These are phyloP conservation scores for Exophiala spinifera DNA, from an alignment of 2,329 filamentous ascomycete genomes.

Conservation along the genomic window DNA sequence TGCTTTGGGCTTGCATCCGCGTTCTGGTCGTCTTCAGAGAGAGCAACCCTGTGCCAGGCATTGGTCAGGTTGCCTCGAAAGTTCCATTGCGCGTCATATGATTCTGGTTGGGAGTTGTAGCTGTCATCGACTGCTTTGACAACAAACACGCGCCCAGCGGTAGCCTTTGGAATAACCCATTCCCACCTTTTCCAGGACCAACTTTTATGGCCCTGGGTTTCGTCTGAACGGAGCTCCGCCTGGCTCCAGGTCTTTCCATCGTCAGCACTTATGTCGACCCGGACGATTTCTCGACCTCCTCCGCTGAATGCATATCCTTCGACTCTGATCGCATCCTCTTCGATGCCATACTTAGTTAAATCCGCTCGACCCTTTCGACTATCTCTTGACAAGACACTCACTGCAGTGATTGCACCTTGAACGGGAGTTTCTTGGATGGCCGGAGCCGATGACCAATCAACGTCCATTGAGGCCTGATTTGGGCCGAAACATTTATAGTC, in stretches of 20 bases:
- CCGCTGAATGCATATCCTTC: slow-evolving; percentile 67
- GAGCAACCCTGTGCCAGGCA: slow-evolving; percentile 61
- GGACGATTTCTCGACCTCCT: slow-evolving; percentile 62
- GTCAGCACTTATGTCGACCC: slow-evolving; percentile 66
- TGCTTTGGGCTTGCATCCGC: no score
- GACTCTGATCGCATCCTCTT: slow-evolving; percentile 35
- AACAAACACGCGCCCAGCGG: slow-evolving; percentile 53
- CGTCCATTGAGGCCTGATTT: slow-evolving; percentile 52
- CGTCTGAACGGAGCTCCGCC: slow-evolving; percentile 57
- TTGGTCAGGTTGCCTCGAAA: slow-evolving; percentile 63
- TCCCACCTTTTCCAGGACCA: slow-evolving; percentile 67
- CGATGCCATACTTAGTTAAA: slow-evolving; percentile 22
- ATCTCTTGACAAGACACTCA: slow-evolving; percentile 16
- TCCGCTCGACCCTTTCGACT: slow-evolving; percentile 2
- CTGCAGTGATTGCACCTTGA: slow-evolving; percentile 61
- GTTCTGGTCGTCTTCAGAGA: not conserved
- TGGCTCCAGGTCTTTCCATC: slow-evolving; percentile 63
- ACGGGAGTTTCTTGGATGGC: slow-evolving; percentile 68
- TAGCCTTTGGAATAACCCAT: slow-evolving; percentile 43
- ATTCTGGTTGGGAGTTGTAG: slow-evolving; percentile 66
- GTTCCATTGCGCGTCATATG: slow-evolving; percentile 48
- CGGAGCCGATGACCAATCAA: slow-evolving; percentile 61
- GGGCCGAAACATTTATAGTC: slow-evolving; percentile 70
- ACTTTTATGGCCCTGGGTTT: slow-evolving; percentile 46
- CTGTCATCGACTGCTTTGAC: slow-evolving; percentile 65